Percentiles rank a stretch among this genome's conserved stretches.
Conservation (phyloP, 345 rosid species). For the Eucalyptus viminalis region DNA sequence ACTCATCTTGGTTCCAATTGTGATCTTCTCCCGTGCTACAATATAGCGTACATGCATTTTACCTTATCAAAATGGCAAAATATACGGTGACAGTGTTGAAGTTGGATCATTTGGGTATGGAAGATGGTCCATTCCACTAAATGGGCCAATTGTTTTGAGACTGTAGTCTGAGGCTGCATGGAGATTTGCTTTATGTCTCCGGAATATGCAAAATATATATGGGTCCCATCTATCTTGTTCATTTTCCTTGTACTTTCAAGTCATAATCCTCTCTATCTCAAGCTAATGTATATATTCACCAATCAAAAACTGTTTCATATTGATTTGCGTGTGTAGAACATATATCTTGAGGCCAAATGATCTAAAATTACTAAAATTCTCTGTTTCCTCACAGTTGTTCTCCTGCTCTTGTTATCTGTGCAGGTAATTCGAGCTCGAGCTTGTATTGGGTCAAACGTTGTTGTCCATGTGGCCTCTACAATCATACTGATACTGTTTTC, state of each 20-base stretch:
- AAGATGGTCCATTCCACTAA: neutral
- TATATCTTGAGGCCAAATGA: neutral
- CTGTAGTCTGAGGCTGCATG: neutral
- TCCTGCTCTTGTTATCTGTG: neutral
- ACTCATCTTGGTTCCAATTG: neutral
- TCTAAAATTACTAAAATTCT: neutral
- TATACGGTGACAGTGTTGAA: neutral
- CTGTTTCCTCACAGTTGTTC: neutral
- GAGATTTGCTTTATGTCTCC: neutral
- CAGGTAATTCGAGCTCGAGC: neutral
- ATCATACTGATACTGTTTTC: constrained; percentile 14
- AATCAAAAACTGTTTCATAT: neutral
- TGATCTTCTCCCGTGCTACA: neutral
- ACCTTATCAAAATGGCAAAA: neutral
- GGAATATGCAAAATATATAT: neutral
- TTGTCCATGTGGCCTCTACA: constrained; percentile 1
- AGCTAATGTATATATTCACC: neutral
- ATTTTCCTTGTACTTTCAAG: neutral
- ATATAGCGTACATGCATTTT: neutral
- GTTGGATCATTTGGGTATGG: neutral
- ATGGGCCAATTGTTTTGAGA: neutral
- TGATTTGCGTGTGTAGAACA: neutral
- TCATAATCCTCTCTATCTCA: neutral
- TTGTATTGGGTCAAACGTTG: neutral
- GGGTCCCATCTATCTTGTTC: neutral